Evolutionary conservation across 2,329 filamentous ascomycete species (phyloP).

Genomic region (Epichloe uncinata): DNA sequence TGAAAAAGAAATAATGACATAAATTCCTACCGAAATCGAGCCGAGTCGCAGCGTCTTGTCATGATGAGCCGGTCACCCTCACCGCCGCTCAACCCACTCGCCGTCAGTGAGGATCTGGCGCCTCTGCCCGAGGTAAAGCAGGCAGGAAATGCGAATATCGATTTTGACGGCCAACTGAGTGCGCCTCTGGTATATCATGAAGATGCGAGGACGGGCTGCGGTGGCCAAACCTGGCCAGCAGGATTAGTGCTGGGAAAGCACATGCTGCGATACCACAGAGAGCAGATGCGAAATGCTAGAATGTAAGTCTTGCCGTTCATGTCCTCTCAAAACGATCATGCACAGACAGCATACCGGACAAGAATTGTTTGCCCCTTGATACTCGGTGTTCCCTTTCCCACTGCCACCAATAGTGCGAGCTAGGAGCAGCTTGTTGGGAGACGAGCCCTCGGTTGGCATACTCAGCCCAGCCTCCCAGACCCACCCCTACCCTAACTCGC

Average conservation of each 20-base stretch:
- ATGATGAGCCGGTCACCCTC: constrained; percentile 25
- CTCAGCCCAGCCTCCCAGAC: too few relatives aligned
- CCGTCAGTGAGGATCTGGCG: constrained; percentile 40
- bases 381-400: too few relatives aligned
- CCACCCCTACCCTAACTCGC: too few relatives aligned
- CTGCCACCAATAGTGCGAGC: too few relatives aligned
- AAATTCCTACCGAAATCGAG: neutral
- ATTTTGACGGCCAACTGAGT: constrained; percentile 62
- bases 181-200: constrained; percentile 65
- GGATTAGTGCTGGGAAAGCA: constrained; percentile 82
- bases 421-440: too few relatives aligned
- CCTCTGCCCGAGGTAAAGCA: constrained; percentile 46
- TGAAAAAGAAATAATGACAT: neutral
- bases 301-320: constrained; percentile 46
- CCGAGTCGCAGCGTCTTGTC: neutral
- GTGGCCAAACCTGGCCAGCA: constrained; percentile 88
- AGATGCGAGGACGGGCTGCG: constrained; percentile 77
- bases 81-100: constrained; percentile 36
- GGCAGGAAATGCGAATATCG: constrained; percentile 36
- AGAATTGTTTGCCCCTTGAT: too few relatives aligned
- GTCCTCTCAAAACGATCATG: too few relatives aligned
- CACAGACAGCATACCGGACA: too few relatives aligned
- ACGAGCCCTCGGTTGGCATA: too few relatives aligned
- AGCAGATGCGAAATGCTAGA: constrained; percentile 49
- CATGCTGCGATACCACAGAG: constrained; percentile 59